Evolutionary conservation across 2,329 filamentous ascomycete genomes (phyloP).

Genomic region (Nemania abortiva): DNA sequence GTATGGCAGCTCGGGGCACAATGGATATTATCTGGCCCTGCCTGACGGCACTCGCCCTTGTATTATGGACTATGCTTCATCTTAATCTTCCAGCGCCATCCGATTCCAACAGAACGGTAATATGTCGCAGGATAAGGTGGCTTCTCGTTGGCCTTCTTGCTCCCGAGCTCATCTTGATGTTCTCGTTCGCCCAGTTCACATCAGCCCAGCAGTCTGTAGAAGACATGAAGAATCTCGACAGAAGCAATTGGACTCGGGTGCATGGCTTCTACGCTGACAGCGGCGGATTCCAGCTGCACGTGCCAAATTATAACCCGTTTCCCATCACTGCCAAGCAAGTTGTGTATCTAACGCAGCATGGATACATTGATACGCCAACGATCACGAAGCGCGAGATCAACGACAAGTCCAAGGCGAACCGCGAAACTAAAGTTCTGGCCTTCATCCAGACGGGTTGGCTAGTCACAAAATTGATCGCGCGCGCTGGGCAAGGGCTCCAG

Average conservation of each 20-base stretch:
- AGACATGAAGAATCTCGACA: slow-evolving; percentile 20
- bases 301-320: slow-evolving; percentile 9
- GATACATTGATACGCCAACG: too few relatives aligned
- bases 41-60: slow-evolving; percentile 21
- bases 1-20: too few relatives aligned
- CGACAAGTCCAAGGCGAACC: too few relatives aligned
- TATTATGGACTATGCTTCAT: slow-evolving; percentile 27
- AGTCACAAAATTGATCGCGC: too few relatives aligned
- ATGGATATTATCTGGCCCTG: slow-evolving; percentile 32
- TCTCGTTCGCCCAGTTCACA: too few relatives aligned
- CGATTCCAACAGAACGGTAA: slow-evolving; percentile 2
- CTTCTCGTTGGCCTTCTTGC: slow-evolving; percentile 24
- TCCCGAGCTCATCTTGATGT: slow-evolving; percentile 23
- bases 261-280: slow-evolving; percentile 35
- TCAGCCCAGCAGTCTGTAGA: slow-evolving; percentile 22
- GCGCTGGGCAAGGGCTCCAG: too few relatives aligned
- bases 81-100: slow-evolving; percentile 22
- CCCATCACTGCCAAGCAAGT: slow-evolving; percentile 30
- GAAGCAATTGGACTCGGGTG: slow-evolving; percentile 17
- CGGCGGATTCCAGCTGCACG: slow-evolving; percentile 25
- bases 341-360: slow-evolving; percentile 12
- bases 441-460: too few relatives aligned
- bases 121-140: slow-evolving; percentile 18
- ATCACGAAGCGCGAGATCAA: too few relatives aligned
- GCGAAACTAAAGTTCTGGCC: too few relatives aligned